phyloP scores from a whole-genome alignment of 2,329 filamentous ascomycete genomes.

The Penicillium thymicola region DNA sequence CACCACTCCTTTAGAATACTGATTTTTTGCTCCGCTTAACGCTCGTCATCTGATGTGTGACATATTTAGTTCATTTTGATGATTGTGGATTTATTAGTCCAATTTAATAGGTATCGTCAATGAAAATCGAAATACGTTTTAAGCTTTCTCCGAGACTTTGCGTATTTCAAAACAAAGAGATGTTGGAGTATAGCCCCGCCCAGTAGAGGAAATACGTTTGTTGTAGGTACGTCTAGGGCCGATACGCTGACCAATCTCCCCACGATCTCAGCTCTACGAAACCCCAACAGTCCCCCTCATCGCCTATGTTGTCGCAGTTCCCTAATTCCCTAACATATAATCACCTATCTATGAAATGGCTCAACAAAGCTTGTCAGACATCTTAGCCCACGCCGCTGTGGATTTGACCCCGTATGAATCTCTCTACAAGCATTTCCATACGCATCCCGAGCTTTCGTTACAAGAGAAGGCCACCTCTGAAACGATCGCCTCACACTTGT shows the following conservation, averaged over 20 bases:
- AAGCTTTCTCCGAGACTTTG: neutral
- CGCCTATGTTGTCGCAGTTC: neutral
- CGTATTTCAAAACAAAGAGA: neutral
- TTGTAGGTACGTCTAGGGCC: no score
- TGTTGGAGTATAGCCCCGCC: no score
- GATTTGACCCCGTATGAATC: slow-evolving; percentile 49
- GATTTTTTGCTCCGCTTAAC: neutral
- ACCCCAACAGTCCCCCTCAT: neutral
- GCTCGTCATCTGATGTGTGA: neutral
- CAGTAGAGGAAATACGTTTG: no score
- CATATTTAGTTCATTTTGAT: neutral
- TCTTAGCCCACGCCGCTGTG: slow-evolving; percentile 17
- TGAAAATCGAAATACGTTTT: no score
- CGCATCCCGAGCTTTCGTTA: slow-evolving; percentile 57
- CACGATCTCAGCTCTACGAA: neutral
- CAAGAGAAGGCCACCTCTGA: slow-evolving; percentile 55
- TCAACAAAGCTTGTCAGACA: slow-evolving; percentile 17
- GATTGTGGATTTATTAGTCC: neutral
- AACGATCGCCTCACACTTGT: slow-evolving; percentile 45
- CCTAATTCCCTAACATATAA: neutral
- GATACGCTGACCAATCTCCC: neutral
- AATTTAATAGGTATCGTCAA: neutral
- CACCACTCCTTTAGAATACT: neutral
- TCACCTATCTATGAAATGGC: slow-evolving; percentile 23
- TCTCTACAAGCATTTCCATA: slow-evolving; percentile 59